Evolutionary conservation across 2,329 filamentous ascomycete species (phyloP).

Genomic region (Erysiphe pulchra): DNA sequence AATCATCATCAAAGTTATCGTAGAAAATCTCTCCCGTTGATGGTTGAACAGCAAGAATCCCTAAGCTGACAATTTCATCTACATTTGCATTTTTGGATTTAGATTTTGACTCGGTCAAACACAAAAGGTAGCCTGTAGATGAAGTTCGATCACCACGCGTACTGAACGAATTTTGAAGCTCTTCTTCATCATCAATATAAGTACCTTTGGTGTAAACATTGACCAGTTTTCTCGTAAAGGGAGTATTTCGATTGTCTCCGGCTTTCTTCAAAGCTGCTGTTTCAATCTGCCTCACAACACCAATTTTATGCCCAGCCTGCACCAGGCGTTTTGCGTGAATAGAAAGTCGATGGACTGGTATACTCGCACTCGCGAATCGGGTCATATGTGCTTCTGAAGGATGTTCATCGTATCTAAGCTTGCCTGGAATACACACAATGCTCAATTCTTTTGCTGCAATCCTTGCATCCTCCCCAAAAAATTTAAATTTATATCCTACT

Average conservation of each 20-base stretch:
- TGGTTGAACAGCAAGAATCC: slow-evolving; percentile 81
- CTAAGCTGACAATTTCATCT: slow-evolving; percentile 81
- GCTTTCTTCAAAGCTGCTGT: slow-evolving; percentile 89
- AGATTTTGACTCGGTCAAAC: slow-evolving; percentile 62
- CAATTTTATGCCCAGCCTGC: slow-evolving; percentile 81
- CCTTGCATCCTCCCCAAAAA: slow-evolving; percentile 87
- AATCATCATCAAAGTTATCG: slow-evolving; percentile 87
- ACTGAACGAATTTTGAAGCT: slow-evolving; percentile 30
- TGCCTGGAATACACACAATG: slow-evolving; percentile 92
- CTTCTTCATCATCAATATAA: slow-evolving; percentile 82
- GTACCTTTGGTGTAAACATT: slow-evolving; percentile 97
- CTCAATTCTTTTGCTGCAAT: slow-evolving; percentile 71
- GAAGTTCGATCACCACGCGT: slow-evolving; percentile 31
- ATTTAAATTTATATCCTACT: slow-evolving; percentile 93
- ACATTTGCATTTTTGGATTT: slow-evolving; percentile 41
- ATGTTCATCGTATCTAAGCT: slow-evolving; percentile 82
- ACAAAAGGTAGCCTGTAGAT: slow-evolving; percentile 68
- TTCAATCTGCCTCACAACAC: slow-evolving; percentile 80
- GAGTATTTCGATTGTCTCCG: slow-evolving; percentile 78
- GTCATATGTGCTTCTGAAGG: slow-evolving; percentile 78
- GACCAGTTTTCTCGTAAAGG: slow-evolving; percentile 78
- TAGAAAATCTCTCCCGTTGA: slow-evolving; percentile 91
- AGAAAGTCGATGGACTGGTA: slow-evolving; percentile 71
- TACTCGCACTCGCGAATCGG: slow-evolving; percentile 83
- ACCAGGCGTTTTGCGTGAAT: slow-evolving; percentile 89